A percentile compares a stretch with the other conserved stretches of the same genome.
Evolutionary conservation across 2,329 filamentous ascomycete species (phyloP).

Genomic region (Colletotrichum sp.): DNA sequence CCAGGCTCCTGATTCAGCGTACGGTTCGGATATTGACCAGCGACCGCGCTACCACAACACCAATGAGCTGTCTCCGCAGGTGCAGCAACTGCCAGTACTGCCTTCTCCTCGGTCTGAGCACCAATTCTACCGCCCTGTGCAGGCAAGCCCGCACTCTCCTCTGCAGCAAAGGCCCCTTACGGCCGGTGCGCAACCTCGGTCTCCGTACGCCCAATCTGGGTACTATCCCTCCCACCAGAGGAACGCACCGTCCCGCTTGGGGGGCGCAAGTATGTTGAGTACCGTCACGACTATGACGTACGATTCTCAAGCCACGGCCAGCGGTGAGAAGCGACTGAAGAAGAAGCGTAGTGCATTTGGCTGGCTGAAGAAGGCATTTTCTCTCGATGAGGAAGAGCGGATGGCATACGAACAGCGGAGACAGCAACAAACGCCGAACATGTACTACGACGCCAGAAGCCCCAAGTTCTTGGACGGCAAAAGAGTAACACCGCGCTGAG

Average conservation of each 20-base stretch:
- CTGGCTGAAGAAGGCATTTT: conserved; percentile 72
- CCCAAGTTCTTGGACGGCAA: conserved; percentile 62
- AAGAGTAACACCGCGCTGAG: conserved; percentile 36
- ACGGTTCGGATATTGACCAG: conserved; percentile 51
- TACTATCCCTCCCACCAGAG: conserved; percentile 44
- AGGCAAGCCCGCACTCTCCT: conserved; percentile 67
- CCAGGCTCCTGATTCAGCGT: conserved; percentile 48
- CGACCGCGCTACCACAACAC: conserved; percentile 24
- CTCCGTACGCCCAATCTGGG: conserved; percentile 26
- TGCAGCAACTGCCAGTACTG: conserved; percentile 38
- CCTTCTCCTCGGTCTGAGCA: conserved; percentile 56
- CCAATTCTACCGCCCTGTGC: conserved; percentile 66
- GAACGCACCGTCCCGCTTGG: conserved; percentile 57
- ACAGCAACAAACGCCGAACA: conserved; percentile 45
- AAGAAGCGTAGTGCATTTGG: conserved; percentile 72
- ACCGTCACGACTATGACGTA: conserved; percentile 54
- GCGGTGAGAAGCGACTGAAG: conserved; percentile 52
- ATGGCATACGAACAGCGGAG: conserved; percentile 62
- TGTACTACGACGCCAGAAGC: conserved; percentile 55
- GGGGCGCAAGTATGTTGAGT: conserved; percentile 61
- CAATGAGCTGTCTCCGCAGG: conserved; percentile 39
- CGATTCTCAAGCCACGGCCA: conserved; percentile 35
- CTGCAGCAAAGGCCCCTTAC: conserved; percentile 65
- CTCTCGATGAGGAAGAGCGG: conserved; percentile 66
- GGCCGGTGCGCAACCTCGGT: conserved; percentile 39